phyloP scores from a whole-genome alignment of 805 yeast species.

The Barnettozyma salicaria region DNA sequence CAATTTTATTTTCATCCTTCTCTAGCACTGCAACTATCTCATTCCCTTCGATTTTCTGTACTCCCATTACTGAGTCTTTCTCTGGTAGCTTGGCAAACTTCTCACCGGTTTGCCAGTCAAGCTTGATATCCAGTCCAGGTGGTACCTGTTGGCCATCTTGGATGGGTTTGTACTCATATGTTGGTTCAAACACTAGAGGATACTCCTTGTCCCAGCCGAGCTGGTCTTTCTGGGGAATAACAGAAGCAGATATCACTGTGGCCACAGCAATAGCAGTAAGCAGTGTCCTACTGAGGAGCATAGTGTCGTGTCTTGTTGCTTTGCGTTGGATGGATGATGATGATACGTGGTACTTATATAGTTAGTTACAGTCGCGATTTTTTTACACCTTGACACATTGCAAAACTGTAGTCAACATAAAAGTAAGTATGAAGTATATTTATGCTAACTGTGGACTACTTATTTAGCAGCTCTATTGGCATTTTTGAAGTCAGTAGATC shows the following conservation, averaged over 20 bases:
- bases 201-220: too few relatives aligned
- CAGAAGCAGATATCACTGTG: slow-evolving; percentile 7
- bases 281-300: too few relatives aligned
- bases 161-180: slow-evolving; percentile 62
- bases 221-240: too few relatives aligned
- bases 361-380: too few relatives aligned
- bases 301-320: too few relatives aligned
- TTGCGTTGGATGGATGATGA: too few relatives aligned
- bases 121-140: slow-evolving; percentile 59
- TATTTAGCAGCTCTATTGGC: slow-evolving; percentile 14
- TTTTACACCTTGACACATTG: too few relatives aligned
- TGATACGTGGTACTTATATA: too few relatives aligned
- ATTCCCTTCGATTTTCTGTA: slow-evolving; percentile 1
- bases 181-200: slow-evolving; percentile 57
- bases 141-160: slow-evolving; percentile 74
- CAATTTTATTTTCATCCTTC: slow-evolving; percentile 16
- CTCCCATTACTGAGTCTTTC: slow-evolving; percentile 5
- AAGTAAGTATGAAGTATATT: too few relatives aligned
- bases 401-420: too few relatives aligned
- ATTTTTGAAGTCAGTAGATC: slow-evolving; percentile 38
- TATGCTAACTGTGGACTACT: too few relatives aligned
- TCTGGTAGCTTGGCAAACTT: slow-evolving; percentile 60
- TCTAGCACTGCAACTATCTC: slow-evolving; percentile 12
- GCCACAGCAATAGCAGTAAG: slow-evolving; percentile 1
- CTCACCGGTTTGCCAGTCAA: slow-evolving; percentile 66